Evolutionary conservation across 148 eudicot genomes (phyloP), one percentile per base, ranked within the genome.

Genomic region (Rhododendron henanense): DNA sequence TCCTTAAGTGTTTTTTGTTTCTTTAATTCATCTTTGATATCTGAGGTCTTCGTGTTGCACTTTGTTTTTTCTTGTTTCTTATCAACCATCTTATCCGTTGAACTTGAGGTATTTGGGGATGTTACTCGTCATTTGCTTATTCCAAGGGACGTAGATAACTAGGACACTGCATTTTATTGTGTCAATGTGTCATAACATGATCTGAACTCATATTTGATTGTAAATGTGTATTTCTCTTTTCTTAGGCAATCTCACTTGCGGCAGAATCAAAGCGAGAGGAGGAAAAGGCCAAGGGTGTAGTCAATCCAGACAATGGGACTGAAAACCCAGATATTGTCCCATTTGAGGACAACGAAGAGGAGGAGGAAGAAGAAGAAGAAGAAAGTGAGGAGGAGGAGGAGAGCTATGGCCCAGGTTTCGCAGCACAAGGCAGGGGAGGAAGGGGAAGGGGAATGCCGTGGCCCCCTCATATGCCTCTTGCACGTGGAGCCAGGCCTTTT

Each of bases 261-360:
- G 99, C 99, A 78, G 99, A 95, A 90, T 77, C 91, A 78, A 96
- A 96, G 89, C 94, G 98, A 9, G 96, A 94, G 86, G 99, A 96
- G 83, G 99, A 96, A 86, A 96, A 92, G 84, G 98, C 96, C 4
- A 95, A 96, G 89, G 99, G 99, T 77, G 92, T 73, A 11, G 23
- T 94, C 71, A 91, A 90, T 87, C 85, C 91, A 3, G 99, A 93
- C 31, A 94, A 88, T 88, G 94, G 93, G 80, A 89, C 90, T 45
- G 95, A 92, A 83, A 96, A 95, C 84, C 99, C 94, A 44, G 98
- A 96, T 83, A 96, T 96, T 85, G 99, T 96, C 50, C 95, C 95
- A 23, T 96, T 96, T 80, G 99, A 96, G 51, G 99, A 96, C 89
- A 96, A 96, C 77, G 99, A 96, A 91, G 99, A 96, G 81, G 98